Evolutionary conservation across 495 filamentous ascomycete species (phyloP), one percentile per base, ranked within the genome.

Genomic region (Neurospora intermedia): DNA sequence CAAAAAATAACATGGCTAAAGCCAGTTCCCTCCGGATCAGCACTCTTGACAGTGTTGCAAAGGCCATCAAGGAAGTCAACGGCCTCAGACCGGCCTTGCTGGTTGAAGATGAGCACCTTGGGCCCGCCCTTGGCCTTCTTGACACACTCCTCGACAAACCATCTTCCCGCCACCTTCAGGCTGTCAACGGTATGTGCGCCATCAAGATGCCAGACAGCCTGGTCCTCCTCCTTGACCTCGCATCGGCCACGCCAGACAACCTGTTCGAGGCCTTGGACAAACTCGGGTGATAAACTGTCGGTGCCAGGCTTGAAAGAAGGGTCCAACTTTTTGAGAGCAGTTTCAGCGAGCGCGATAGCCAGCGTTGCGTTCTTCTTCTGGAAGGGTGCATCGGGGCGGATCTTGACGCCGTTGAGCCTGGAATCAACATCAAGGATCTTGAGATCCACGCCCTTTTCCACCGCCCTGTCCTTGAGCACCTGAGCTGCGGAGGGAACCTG

Each of bases 181-280:
- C 93, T 97, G 76, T 98, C 94, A 20, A 91, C 85, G 0, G 94
- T 99, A 78, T 99, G 96, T 0, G 93, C 94, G 7, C 94, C 93
- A 79, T 98, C 96, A 40, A 99, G 89, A 78, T 92, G 92, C 96
- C 95, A 98, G 27, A 86, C 82, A 0, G 97, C 84, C n/a, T 86
- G 83, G 0, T 79, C 83, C 72, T 94, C 92, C 6, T 80, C 78
- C 62, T 91, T 90, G 54, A 89, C 89, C 74, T 99, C 94, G 79
- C 93, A 98, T 54, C 96, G 87, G 15, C 96, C 96, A 6, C 91
- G 86, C 84, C 94, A 91, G 13, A 88, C 86, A 9, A 93, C 90
- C 75, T 88, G 81, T 77, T 94, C 89, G 2, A 99, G 83, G 0
- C 96, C 96, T 35, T 86, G 84, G 31, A 89, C 83, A 77, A 98